Evolutionary conservation across 768 basidiomycete genomes (phyloP).

Genomic region (Lactarius hengduanensis): DNA sequence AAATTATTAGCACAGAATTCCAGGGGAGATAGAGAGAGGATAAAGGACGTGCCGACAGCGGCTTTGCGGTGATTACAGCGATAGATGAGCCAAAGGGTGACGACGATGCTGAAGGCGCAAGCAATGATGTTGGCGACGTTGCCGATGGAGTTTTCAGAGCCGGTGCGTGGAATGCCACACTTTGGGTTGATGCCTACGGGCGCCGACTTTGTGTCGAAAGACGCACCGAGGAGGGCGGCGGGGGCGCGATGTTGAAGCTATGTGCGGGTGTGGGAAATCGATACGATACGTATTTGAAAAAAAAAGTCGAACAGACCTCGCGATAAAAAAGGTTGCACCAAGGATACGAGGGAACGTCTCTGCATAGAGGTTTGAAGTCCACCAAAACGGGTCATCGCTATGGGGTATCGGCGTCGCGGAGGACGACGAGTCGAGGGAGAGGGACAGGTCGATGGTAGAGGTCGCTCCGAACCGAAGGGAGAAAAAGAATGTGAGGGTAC

Average conservation of each 20-base stretch:
- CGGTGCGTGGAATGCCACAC: slow-evolving; percentile 73
- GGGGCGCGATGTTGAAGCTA: slow-evolving; percentile 37
- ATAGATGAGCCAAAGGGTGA: slow-evolving; percentile 56
- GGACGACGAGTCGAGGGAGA: not conserved
- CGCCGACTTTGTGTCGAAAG: slow-evolving; percentile 48
- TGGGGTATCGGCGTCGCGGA: slow-evolving; percentile 8
- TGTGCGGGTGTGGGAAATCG: slow-evolving; percentile 10
- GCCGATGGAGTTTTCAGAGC: slow-evolving; percentile 58
- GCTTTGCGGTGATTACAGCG: slow-evolving; percentile 68
- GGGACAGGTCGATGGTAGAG: not conserved
- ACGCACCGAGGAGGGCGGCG: slow-evolving; percentile 41
- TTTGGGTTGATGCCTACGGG: slow-evolving; percentile 80
- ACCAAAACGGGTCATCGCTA: slow-evolving; percentile 61
- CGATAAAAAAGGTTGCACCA: slow-evolving; percentile 96
- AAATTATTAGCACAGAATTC: slow-evolving; percentile 19
- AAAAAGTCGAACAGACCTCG: slow-evolving; percentile 51
- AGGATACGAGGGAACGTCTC: slow-evolving; percentile 71
- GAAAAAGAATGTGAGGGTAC: not conserved
- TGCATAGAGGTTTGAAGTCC: slow-evolving; percentile 72
- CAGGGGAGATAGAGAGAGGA: not conserved
- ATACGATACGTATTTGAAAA: slow-evolving; percentile 1
- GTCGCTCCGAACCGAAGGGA: not conserved
- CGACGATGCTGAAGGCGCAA: slow-evolving; percentile 69
- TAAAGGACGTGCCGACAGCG: slow-evolving; percentile 63
- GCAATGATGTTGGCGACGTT: slow-evolving; percentile 86